phyloP scores from a whole-genome alignment of 2,329 filamentous ascomycete genomes.

The Ascochyta koolunga region DNA sequence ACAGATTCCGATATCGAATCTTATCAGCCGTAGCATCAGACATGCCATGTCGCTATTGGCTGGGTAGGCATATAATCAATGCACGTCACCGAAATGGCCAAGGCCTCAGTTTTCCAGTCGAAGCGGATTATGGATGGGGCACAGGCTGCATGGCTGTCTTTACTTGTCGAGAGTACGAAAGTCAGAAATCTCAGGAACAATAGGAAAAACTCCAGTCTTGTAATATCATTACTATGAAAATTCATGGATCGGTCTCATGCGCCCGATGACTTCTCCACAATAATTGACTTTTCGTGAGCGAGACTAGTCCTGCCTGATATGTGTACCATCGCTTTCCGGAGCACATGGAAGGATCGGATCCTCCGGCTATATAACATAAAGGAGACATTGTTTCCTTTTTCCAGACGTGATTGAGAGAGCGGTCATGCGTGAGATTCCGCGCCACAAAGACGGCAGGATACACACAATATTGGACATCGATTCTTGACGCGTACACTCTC shows the following conservation, averaged over 20 bases:
- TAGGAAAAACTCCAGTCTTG: not conserved
- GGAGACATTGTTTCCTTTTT: not conserved
- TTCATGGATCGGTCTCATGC: slow-evolving; percentile 1
- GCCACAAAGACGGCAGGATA: not conserved
- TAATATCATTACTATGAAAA: not conserved
- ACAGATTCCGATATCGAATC: slow-evolving; percentile 5
- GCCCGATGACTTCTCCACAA: not conserved
- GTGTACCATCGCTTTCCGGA: not conserved
- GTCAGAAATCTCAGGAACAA: slow-evolving; percentile 3
- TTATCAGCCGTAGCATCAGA: not conserved
- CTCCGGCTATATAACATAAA: slow-evolving; percentile 4
- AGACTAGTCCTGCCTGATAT: slow-evolving; percentile 3
- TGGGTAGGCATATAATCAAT: not conserved
- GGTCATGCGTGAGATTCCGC: not conserved
- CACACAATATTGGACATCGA: too few relatives aligned
- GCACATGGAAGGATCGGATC: not conserved
- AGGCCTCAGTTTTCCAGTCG: not conserved
- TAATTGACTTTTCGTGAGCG: not conserved
- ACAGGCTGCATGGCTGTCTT: slow-evolving; percentile 1
- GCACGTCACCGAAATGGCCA: not conserved
- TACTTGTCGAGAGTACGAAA: slow-evolving; percentile 8
- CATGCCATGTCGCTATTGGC: not conserved
- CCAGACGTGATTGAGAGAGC: not conserved
- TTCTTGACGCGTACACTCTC: too few relatives aligned
- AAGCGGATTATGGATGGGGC: not conserved